Conservation (phyloP, 768 basidiomycete species). For the Tulasnella sp. region DNA sequence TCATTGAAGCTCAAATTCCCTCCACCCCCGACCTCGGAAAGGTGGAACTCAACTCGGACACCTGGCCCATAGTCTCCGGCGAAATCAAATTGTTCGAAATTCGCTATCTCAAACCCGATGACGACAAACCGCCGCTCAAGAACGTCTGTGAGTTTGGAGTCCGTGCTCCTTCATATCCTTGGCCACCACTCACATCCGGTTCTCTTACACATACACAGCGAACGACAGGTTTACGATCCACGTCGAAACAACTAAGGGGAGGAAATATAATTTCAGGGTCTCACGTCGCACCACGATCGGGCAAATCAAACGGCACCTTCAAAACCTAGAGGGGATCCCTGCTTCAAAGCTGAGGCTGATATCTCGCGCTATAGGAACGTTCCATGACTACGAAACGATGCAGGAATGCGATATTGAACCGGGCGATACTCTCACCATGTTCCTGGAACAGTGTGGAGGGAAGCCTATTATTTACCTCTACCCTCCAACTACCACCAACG, state of each 20-base stretch:
- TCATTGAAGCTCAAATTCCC: neutral
- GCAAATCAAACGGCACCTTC: conserved; percentile 36
- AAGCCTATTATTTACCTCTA: neutral
- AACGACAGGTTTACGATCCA: neutral
- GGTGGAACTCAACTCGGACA: neutral
- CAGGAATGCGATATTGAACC: neutral
- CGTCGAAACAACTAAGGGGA: conserved; percentile 29
- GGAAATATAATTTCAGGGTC: conserved; percentile 33
- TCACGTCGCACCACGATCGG: conserved; percentile 35
- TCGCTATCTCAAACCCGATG: neutral
- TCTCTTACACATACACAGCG: neutral
- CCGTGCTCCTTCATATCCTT: too few relatives aligned
- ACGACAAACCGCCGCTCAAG: neutral
- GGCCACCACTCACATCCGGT: too few relatives aligned
- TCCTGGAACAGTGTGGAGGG: neutral
- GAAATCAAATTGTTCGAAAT: neutral
- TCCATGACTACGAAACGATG: conserved; percentile 29
- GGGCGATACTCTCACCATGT: neutral
- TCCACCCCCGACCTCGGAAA: neutral
- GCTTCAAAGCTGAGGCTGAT: conserved; percentile 37
- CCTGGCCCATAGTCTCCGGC: neutral
- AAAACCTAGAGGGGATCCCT: conserved; percentile 38
- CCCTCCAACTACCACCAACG: conserved; percentile 25
- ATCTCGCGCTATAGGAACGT: conserved; percentile 37
- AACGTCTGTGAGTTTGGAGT: neutral